Evolutionary conservation across 225 moss, liverwort and hornwort genomes (phyloP).

Genomic region (Thuidium tamariscinum): DNA sequence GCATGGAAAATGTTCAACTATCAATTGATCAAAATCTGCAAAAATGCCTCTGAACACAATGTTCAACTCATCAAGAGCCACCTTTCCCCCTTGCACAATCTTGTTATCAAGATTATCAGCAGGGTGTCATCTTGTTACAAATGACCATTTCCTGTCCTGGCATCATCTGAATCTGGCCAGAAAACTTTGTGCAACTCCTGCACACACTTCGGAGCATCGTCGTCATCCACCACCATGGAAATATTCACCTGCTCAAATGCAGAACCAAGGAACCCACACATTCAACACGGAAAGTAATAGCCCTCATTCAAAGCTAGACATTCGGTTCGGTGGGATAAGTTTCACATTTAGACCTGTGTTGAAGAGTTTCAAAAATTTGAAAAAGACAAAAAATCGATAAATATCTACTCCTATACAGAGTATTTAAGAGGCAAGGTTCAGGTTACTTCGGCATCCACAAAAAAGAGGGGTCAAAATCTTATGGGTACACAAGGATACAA

Average conservation of each 20-base stretch:
- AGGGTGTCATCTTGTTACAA: background rate
- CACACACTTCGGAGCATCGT: constrained; percentile 63
- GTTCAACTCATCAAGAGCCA: background rate
- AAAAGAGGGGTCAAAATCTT: background rate
- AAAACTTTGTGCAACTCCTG: constrained; percentile 70
- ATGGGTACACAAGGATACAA: background rate
- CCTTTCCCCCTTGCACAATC: background rate
- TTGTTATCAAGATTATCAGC: too few species aligned
- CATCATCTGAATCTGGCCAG: constrained; percentile 31
- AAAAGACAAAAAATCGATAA: background rate
- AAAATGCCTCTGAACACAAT: constrained; percentile 11
- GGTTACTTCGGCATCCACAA: background rate
- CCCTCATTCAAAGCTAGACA: background rate
- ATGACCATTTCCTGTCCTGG: constrained; percentile 8
- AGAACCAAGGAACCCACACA: background rate
- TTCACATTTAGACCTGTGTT: background rate
- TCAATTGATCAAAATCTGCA: constrained; percentile 6
- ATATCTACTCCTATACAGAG: background rate
- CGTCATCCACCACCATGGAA: constrained; percentile 84
- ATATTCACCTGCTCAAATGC: constrained; percentile 64
- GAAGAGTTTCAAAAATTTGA: background rate
- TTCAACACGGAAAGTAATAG: background rate
- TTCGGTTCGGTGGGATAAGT: background rate
- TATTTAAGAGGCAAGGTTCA: background rate
- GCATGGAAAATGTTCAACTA: background rate